These are phyloP conservation scores for Salvia rosmarinus DNA, from an alignment of 257 asterid genomes.

Conservation along the genomic window DNA sequence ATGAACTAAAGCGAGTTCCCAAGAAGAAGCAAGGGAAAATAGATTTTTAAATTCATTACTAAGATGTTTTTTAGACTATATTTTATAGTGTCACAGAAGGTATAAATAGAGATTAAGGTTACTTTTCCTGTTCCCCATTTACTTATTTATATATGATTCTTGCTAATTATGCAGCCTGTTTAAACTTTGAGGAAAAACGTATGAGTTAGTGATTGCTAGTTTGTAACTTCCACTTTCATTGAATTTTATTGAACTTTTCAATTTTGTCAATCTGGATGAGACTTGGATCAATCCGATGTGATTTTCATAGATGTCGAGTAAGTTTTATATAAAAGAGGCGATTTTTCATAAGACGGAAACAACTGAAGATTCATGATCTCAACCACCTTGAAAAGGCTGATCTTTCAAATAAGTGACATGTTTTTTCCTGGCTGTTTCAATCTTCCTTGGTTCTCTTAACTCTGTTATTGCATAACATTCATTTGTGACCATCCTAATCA, in stretches of 20 bases:
- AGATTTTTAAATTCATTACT: neutral
- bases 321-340: neutral
- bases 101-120: constrained; percentile 17
- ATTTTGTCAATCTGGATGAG: constrained; percentile 4
- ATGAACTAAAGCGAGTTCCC: constrained; percentile 23
- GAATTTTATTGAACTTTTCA: neutral
- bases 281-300: neutral
- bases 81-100: constrained; percentile 10
- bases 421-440: neutral
- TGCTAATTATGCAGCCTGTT: constrained; percentile 1
- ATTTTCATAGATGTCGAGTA: neutral
- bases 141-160: constrained; percentile 20
- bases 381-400: neutral
- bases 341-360: neutral
- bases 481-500: constrained; percentile 22
- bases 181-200: neutral
- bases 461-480: constrained; percentile 4
- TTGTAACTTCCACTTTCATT: neutral
- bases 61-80: constrained; percentile 8
- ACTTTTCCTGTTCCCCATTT: constrained; percentile 29
- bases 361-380: neutral
- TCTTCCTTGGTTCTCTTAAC: too few species aligned
- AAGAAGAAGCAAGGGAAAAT: neutral
- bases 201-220: constrained; percentile 6
- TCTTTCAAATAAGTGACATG: neutral